Percentiles rank a stretch among this genome's conserved stretches.
Conservation (phyloP, 345 rosid genomes). For the Carallia brachiata region DNA sequence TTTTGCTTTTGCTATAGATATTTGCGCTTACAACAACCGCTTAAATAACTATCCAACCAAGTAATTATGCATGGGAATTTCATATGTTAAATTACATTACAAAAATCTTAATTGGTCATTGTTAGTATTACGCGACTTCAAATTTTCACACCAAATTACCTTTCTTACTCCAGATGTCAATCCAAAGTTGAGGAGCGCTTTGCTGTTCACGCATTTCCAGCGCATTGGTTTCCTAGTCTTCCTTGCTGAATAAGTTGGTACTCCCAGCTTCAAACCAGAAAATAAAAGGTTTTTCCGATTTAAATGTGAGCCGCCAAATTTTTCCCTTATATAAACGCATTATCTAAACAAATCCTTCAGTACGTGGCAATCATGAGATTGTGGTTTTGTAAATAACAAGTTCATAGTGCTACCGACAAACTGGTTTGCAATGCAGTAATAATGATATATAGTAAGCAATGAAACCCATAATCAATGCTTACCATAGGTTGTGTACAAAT, state of each 20-base stretch:
- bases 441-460: too few species aligned
- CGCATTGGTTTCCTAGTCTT: slow-evolving; percentile 18
- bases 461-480: neutral
- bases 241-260: slow-evolving; percentile 28
- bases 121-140: neutral
- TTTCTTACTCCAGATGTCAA: slow-evolving; percentile 71
- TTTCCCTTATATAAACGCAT: neutral
- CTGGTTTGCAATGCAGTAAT: too few species aligned
- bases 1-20: too few species aligned
- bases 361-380: neutral
- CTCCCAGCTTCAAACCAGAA: slow-evolving; percentile 33
- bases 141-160: slow-evolving; percentile 33
- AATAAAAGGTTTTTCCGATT: neutral
- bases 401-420: neutral
- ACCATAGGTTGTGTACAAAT: neutral
- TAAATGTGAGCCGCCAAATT: too few species aligned
- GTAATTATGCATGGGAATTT: neutral
- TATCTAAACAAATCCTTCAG: neutral
- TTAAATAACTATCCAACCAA: neutral
- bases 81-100: too few species aligned
- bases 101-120: neutral
- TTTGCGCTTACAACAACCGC: neutral
- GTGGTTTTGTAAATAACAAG: neutral
- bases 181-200: slow-evolving; percentile 50
- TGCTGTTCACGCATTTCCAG: slow-evolving; percentile 50